A percentile compares a stretch with the other conserved stretches of the same genome.
Conservation (phyloP, 1,284 basidiomycete genomes). For the Paramarasmius palmivorus region DNA sequence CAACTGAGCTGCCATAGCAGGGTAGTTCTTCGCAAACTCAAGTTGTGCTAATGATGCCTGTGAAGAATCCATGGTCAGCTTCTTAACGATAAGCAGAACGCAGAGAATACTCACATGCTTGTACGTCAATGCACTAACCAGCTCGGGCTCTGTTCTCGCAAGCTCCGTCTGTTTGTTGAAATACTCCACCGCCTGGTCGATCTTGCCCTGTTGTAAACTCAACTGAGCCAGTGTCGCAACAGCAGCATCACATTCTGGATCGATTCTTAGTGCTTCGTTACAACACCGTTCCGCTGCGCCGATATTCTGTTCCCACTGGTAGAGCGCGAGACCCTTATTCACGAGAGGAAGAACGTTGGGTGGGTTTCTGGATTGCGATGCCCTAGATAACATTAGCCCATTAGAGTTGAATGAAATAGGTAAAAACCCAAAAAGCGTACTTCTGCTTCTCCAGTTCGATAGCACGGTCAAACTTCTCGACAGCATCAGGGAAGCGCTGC, state of each 20-base stretch:
- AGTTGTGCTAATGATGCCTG: slow-evolving; percentile 82
- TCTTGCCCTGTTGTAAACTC: slow-evolving; percentile 88
- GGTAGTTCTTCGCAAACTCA: slow-evolving; percentile 82
- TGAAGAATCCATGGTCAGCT: slow-evolving; percentile 10
- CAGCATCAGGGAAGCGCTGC: slow-evolving; percentile 84
- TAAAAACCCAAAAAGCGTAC: too few species aligned
- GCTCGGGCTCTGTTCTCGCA: slow-evolving; percentile 89
- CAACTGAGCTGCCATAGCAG: slow-evolving; percentile 73
- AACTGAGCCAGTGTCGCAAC: slow-evolving; percentile 96
- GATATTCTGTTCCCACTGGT: slow-evolving; percentile 95
- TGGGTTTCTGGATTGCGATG: slow-evolving; percentile 38
- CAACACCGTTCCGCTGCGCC: slow-evolving; percentile 84
- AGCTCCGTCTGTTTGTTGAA: slow-evolving; percentile 86
- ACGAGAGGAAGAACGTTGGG: slow-evolving; percentile 93
- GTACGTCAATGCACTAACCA: slow-evolving; percentile 88
- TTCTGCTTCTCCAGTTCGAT: slow-evolving; percentile 85
- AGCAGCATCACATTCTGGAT: slow-evolving; percentile 95
- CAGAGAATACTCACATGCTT: slow-evolving; percentile 58
- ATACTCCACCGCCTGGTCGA: slow-evolving; percentile 85
- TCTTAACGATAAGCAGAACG: slow-evolving; percentile 11
- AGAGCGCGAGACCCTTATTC: slow-evolving; percentile 95
- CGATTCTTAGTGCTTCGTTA: slow-evolving; percentile 84
- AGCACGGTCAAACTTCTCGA: slow-evolving; percentile 94
- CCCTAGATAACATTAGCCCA: neutral
- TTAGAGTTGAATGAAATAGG: slow-evolving; percentile 1